Evolutionary conservation across 2,329 filamentous ascomycete species (phyloP), one percentile per base, ranked within the genome.

Genomic region (Macrophomina phaseolina): DNA sequence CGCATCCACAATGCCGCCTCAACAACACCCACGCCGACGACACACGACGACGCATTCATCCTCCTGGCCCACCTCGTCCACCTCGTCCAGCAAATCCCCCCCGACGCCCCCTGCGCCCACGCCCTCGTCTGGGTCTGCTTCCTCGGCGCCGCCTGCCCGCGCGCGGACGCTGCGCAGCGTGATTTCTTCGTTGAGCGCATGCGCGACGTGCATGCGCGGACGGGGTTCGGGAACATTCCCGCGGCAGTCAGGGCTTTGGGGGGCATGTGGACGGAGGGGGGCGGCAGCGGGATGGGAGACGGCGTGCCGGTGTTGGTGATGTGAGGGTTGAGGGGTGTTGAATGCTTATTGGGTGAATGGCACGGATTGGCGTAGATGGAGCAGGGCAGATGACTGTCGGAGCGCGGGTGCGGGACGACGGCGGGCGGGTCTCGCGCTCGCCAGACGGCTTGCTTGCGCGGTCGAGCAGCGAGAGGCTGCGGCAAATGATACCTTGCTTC

Each of bases 121-220:
- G 69, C 68, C 1, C 67, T 73, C 1, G 71, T 72, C 4, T 72
- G 71, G 71, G 68, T 69, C 2, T 72, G 70, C 46, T 73, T 73
- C 48, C 51, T 73, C 28, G 71, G 68, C 28, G 71, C 68, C 18
- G 71, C 70, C 2, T 71, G 68, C 32, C 52, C 42, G 16, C 9
- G 4, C 11, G 42, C 42, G 11, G 42, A 45, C 16, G 42, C 42
- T 9, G 42, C 42, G 6, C 42, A 45, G 5, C 11, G 11, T 9
- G 42, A 3, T 5, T 45, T 70, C 55, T 71, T 72, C 28, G 67
- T 68, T 0, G 38, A 69, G 32, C 66, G 67, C 32, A 71, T 73
- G 69, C 38, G 67, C 16, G 46, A 36, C 18, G 67, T 71, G 2
- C 71, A 73, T n/a, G 63, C 63, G 18, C 64, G 52, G 4, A 72